A percentile compares a stretch with the other conserved stretches of the same genome.
phyloP scores from a whole-genome alignment of 345 rosid genomes.

The Melaleuca quinquenervia region DNA sequence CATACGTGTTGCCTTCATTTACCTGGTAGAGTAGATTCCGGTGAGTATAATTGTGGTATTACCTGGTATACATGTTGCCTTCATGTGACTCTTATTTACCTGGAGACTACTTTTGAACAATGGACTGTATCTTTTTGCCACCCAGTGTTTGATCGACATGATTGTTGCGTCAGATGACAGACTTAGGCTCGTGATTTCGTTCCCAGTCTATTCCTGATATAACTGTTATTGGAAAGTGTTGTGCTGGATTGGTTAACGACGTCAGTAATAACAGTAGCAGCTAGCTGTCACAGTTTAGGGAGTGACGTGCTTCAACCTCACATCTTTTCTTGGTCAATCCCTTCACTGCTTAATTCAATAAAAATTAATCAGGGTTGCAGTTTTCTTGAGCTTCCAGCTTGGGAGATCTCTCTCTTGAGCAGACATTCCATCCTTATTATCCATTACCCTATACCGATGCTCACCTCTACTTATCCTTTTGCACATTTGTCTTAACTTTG shows the following conservation, averaged over 20 bases:
- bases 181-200: neutral
- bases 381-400: no score
- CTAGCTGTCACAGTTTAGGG: neutral
- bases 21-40: constrained; percentile 26
- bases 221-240: neutral
- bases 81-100: neutral
- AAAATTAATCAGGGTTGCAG: no score
- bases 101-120: neutral
- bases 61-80: no score
- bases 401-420: no score
- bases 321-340: no score
- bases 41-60: neutral
- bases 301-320: no score
- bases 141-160: rapidly evolving
- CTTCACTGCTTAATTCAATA: no score
- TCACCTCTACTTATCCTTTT: no score
- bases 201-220: neutral
- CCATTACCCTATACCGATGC: no score
- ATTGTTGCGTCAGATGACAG: neutral
- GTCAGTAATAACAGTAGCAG: neutral
- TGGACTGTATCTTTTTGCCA: neutral
- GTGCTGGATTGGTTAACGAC: neutral
- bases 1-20: constrained; percentile 67
- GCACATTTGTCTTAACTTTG: no score
- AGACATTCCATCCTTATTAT: no score